Evolutionary conservation across 2,329 filamentous ascomycete genomes (phyloP).

Genomic region (Ascochyta pisi): DNA sequence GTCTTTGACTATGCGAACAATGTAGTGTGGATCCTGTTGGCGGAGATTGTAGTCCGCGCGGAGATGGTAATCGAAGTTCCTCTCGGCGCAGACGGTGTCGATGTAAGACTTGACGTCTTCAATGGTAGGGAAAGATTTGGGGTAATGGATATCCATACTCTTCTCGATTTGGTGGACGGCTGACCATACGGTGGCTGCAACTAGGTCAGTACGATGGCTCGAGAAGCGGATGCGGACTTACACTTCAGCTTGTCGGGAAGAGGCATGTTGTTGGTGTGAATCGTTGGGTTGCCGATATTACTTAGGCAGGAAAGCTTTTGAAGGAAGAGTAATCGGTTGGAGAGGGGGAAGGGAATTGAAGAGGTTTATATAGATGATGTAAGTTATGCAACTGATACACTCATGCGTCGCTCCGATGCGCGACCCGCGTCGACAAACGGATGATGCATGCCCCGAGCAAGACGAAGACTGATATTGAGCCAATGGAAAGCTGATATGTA

Average conservation of each 20-base stretch:
- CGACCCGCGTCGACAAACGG: background rate
- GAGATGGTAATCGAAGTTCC: background rate
- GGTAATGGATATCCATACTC: conserved; percentile 6
- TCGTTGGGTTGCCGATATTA: background rate
- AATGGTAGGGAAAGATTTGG: conserved; percentile 9
- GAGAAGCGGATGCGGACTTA: background rate
- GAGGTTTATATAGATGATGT: background rate
- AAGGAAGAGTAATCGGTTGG: background rate
- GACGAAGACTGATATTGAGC: background rate
- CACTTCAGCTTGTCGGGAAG: background rate
- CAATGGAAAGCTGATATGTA: background rate
- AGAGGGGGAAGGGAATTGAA: background rate
- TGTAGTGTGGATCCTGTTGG: background rate
- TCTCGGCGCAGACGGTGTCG: background rate
- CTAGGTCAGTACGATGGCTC: background rate
- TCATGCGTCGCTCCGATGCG: background rate
- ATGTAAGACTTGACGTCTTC: conserved; percentile 15
- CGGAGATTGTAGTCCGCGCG: background rate
- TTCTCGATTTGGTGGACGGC: conserved; percentile 1
- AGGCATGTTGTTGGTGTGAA: background rate
- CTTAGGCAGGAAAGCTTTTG: background rate
- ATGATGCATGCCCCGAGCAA: background rate
- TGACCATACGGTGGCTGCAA: background rate
- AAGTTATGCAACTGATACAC: background rate
- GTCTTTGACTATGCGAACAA: conserved; percentile 4